Conservation (phyloP, 176 grass and related monocot species). For the Rhynchospora pubera region DNA sequence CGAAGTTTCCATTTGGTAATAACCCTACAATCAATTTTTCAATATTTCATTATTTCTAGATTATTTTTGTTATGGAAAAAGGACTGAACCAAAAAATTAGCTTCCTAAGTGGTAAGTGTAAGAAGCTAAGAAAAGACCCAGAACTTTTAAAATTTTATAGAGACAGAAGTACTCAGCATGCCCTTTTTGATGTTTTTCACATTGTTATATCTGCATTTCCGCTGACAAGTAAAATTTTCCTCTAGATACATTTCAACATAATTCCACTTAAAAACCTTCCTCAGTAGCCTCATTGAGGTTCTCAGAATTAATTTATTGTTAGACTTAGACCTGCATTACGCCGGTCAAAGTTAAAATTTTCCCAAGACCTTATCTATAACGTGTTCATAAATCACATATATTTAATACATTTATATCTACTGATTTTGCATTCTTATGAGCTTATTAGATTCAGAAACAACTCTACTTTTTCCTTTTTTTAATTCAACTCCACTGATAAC, state of each 20-base stretch:
- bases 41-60: neutral
- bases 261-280: neutral
- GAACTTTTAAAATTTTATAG: neutral
- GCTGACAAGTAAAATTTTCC: neutral
- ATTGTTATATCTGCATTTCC: constrained; percentile 10
- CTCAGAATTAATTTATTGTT: neutral
- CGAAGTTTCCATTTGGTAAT: constrained; percentile 88
- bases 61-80: neutral
- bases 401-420: too few relatives aligned
- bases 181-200: neutral
- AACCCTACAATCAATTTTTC: constrained; percentile 35
- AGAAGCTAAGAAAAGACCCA: neutral
- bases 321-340: too few relatives aligned
- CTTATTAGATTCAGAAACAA: neutral
- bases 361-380: too few relatives aligned
- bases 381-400: too few relatives aligned
- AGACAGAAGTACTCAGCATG: neutral
- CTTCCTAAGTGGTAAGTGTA: neutral
- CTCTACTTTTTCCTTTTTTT: neutral
- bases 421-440: neutral
- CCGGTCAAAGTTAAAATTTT: too few relatives aligned
- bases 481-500: too few relatives aligned
- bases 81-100: neutral
- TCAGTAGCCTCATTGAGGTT: neutral
- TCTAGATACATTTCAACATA: neutral